Conservation (phyloP, 129 eudicot species). For the Ambrosia trifida region DNA sequence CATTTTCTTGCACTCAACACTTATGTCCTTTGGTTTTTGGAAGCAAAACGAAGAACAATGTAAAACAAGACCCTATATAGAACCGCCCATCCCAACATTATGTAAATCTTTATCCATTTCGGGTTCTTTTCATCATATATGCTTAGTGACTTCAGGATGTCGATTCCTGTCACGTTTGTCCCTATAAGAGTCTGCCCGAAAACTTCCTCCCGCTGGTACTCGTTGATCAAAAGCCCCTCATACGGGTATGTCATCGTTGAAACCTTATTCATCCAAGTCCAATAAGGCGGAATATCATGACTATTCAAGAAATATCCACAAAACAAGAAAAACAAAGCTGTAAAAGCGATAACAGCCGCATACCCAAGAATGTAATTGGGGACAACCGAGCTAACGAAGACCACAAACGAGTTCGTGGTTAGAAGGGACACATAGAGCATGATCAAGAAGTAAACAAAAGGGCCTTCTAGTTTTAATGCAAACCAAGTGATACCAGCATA, state of each 20-base stretch:
- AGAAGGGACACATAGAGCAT: slow-evolving; percentile 67
- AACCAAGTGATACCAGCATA: slow-evolving; percentile 71
- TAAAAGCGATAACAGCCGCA: slow-evolving; percentile 83
- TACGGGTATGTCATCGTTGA: slow-evolving; percentile 85
- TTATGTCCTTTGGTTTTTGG: slow-evolving; percentile 72
- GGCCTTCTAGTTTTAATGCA: slow-evolving; percentile 57
- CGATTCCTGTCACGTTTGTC: slow-evolving; percentile 37
- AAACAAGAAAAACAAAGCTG: slow-evolving; percentile 80
- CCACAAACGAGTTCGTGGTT: slow-evolving; percentile 77
- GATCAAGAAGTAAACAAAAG: slow-evolving; percentile 53
- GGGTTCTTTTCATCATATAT: slow-evolving; percentile 34
- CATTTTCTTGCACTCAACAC: background rate
- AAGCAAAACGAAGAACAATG: slow-evolving; percentile 71
- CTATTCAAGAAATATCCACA: slow-evolving; percentile 74
- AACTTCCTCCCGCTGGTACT: slow-evolving; percentile 43
- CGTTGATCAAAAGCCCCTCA: slow-evolving; percentile 71
- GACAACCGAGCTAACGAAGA: slow-evolving; percentile 78
- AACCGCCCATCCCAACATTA: slow-evolving; percentile 79
- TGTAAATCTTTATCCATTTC: slow-evolving; percentile 57
- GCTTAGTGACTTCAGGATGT: slow-evolving; percentile 48
- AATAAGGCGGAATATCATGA: slow-evolving; percentile 56
- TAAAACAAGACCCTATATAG: slow-evolving; percentile 71
- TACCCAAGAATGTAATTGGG: slow-evolving; percentile 82
- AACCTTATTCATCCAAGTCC: slow-evolving; percentile 76
- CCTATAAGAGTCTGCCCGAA: slow-evolving; percentile 38